Conservation (phyloP, 2,329 filamentous ascomycete genomes). For the Biscogniauxia sp. region DNA sequence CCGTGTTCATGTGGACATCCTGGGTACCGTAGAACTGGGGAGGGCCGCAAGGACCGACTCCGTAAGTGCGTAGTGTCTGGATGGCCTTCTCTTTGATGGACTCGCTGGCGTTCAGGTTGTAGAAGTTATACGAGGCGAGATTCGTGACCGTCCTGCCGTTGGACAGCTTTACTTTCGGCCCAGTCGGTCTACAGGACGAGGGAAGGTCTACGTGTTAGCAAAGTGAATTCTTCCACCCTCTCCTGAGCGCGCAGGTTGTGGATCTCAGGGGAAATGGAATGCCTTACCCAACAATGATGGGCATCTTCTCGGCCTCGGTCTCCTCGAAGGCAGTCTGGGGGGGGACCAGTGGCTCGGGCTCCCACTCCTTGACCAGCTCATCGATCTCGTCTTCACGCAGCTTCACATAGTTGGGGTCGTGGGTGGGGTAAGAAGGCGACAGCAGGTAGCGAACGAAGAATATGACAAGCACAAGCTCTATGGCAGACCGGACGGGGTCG, state of each 20-base stretch:
- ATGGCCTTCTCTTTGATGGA: constrained; percentile 93
- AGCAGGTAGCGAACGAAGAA: constrained; percentile 95
- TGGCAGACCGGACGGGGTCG: constrained; percentile 87
- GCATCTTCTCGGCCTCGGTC: constrained; percentile 77
- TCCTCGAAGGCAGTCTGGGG: constrained; percentile 73
- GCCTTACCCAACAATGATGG: constrained; percentile 80
- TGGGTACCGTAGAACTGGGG: constrained; percentile 98
- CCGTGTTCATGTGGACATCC: constrained; percentile 96
- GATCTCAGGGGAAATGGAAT: no score
- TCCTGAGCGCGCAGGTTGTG: no score
- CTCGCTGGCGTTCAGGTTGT: constrained; percentile 94
- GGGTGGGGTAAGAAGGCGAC: constrained; percentile 87
- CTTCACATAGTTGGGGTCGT: constrained; percentile 85
- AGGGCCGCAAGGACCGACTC: constrained; percentile 93
- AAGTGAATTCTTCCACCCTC: constrained; percentile 5
- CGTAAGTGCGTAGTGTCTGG: constrained; percentile 88
- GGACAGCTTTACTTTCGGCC: constrained; percentile 82
- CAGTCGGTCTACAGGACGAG: constrained; percentile 64
- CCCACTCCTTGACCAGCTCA: constrained; percentile 95
- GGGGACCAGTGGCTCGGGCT: constrained; percentile 84
- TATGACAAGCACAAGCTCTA: constrained; percentile 89
- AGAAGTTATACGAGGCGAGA: constrained; percentile 94
- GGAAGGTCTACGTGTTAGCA: constrained; percentile 3
- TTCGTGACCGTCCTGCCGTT: constrained; percentile 91
- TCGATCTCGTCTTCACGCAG: constrained; percentile 96